These are phyloP conservation scores for Lasiosphaeria hispida DNA, from an alignment of 495 filamentous ascomycete species.

Conservation along the genomic window DNA sequence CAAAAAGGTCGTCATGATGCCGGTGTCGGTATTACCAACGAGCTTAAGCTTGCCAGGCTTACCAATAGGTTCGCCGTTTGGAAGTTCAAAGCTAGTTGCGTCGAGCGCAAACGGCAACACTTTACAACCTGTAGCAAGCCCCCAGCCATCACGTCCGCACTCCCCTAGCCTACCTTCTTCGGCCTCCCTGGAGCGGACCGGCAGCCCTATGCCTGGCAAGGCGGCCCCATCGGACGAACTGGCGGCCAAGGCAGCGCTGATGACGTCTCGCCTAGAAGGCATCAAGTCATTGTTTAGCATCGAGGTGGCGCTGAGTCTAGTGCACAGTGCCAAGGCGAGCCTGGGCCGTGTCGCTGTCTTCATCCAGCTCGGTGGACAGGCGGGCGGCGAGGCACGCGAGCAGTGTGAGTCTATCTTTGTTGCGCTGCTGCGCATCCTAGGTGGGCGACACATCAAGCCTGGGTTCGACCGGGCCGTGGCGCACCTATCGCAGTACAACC, in stretches of 20 bases:
- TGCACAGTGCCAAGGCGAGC: constrained; percentile 85
- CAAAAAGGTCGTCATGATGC: constrained; percentile 99
- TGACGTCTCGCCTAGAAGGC: constrained; percentile 90
- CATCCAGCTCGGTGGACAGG: constrained; percentile 71
- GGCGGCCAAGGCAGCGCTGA: constrained; percentile 92
- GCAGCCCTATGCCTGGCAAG: constrained; percentile 54
- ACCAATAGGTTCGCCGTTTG: constrained; percentile 41
- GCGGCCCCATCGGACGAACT: constrained; percentile 79
- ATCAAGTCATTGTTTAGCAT: constrained; percentile 94
- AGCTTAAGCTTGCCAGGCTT: constrained; percentile 49
- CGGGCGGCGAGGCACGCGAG: constrained; percentile 77
- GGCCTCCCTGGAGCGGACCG: constrained; percentile 26
- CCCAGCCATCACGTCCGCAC: constrained; percentile 45
- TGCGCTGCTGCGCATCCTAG: constrained; percentile 74
- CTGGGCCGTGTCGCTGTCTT: constrained; percentile 84
- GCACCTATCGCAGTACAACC: constrained; percentile 88
- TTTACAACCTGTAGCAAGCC: constrained; percentile 27
- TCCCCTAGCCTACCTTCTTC: constrained; percentile 36
- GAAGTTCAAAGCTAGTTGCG: constrained; percentile 41
- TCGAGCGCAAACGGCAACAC: constrained; percentile 27
- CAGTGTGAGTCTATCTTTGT: constrained; percentile 93
- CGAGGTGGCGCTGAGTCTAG: constrained; percentile 85
- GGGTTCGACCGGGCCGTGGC: constrained; percentile 91
- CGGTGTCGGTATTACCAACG: constrained; percentile 79
- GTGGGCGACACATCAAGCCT: constrained; percentile 79